Evolutionary conservation across 306 rosid species (phyloP).

Genomic region (Dryas alaskensis): DNA sequence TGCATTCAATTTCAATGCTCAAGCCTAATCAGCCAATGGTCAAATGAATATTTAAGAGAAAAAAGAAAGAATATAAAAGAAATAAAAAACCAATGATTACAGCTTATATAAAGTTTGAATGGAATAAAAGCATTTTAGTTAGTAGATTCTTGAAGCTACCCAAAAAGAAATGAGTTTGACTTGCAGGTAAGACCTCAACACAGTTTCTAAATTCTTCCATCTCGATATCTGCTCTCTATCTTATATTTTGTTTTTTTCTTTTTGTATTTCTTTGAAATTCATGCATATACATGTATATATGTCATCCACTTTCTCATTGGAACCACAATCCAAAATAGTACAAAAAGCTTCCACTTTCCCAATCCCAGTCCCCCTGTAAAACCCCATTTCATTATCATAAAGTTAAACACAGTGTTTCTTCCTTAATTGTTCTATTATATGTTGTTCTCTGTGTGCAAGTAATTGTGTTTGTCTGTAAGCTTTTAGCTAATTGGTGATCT

Average conservation of each 20-base stretch:
- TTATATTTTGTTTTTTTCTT: neutral
- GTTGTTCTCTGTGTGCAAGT: too few relatives aligned
- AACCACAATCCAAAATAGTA: neutral
- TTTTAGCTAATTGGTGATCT: constrained; percentile 11
- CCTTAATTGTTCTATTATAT: neutral
- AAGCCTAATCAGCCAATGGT: neutral
- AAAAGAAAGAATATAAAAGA: neutral
- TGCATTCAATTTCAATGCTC: too few relatives aligned
- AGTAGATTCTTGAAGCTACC: constrained; percentile 32
- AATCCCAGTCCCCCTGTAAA: neutral
- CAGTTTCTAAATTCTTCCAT: neutral
- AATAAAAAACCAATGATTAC: neutral
- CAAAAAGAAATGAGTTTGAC: constrained; percentile 27
- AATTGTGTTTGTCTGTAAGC: neutral
- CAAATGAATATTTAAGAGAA: neutral
- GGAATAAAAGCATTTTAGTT: constrained; percentile 24
- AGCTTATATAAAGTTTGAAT: neutral
- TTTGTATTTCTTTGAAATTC: neutral
- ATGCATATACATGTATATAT: neutral
- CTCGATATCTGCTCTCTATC: neutral
- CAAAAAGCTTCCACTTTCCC: neutral
- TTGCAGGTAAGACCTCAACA: constrained; percentile 16
- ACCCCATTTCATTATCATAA: neutral
- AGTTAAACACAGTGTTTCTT: neutral
- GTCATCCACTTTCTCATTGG: neutral